Percentiles rank a stretch among this genome's conserved stretches.
These are phyloP conservation scores for Taxillus chinensis DNA, from an alignment of 164 flowering plant species.

Conservation along the genomic window DNA sequence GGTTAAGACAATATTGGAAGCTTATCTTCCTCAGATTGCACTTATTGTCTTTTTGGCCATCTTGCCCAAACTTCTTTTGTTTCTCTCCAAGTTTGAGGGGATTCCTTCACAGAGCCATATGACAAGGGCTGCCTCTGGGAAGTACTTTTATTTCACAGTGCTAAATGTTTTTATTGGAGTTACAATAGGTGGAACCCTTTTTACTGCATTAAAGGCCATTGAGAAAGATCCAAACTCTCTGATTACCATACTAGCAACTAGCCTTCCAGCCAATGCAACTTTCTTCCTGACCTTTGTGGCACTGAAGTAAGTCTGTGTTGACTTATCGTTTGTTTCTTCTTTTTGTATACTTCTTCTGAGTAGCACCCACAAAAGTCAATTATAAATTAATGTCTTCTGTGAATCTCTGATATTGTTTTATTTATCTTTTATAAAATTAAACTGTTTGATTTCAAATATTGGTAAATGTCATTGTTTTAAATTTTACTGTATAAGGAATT, in stretches of 20 bases:
- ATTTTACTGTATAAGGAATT: no score
- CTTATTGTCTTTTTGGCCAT: slow-evolving; percentile 70
- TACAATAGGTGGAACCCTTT: slow-evolving; percentile 64
- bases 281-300: slow-evolving; percentile 94
- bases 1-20: slow-evolving; percentile 68
- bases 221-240: slow-evolving; percentile 33
- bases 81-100: slow-evolving; percentile 74
- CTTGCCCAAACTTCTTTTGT: slow-evolving; percentile 70
- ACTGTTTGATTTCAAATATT: no score
- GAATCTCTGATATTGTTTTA: no score
- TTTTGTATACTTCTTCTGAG: background rate
- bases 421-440: no score
- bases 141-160: slow-evolving; percentile 77
- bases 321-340: background rate
- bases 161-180: slow-evolving; percentile 91
- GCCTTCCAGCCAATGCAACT: slow-evolving; percentile 75
- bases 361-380: background rate
- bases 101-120: slow-evolving; percentile 73
- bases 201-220: slow-evolving; percentile 42
- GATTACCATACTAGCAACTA: slow-evolving; percentile 34
- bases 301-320: slow-evolving; percentile 50
- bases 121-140: slow-evolving; percentile 83
- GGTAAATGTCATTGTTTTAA: no score
- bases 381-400: no score
- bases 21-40: slow-evolving; percentile 89